These are phyloP conservation scores for Citropsis articulata DNA, from an alignment of 345 rosid species.

Conservation along the genomic window DNA sequence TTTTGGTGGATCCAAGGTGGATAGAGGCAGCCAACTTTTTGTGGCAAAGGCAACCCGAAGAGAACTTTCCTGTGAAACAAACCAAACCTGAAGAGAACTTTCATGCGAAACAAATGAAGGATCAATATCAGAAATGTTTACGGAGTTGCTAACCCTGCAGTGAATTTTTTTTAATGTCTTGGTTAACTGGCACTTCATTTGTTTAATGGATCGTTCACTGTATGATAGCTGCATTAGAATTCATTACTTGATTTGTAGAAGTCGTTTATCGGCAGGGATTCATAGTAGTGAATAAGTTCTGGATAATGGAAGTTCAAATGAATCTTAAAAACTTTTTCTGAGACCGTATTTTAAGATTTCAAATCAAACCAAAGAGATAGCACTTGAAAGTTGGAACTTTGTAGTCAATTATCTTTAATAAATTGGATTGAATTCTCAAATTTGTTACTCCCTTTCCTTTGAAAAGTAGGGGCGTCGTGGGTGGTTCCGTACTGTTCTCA, in stretches of 20 bases:
- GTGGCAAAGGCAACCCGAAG: conserved; percentile 59
- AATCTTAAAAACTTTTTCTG: neutral
- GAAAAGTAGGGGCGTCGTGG: neutral
- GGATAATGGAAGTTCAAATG: neutral
- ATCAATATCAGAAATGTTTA: neutral
- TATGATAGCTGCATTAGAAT: neutral
- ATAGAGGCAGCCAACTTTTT: conserved; percentile 53
- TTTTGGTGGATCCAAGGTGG: conserved; percentile 57
- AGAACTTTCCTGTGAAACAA: conserved; percentile 39
- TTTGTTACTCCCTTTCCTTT: neutral
- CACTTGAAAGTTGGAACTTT: neutral
- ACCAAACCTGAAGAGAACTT: conserved; percentile 46
- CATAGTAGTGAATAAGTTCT: too few species aligned
- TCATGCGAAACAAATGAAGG: conserved; percentile 22
- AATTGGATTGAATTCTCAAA: neutral
- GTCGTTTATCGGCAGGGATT: too few species aligned
- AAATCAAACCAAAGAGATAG: neutral
- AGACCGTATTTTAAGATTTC: neutral
- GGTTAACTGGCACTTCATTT: too few species aligned
- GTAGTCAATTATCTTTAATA: neutral
- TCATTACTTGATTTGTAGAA: neutral
- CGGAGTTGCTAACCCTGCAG: neutral
- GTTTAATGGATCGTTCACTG: neutral
- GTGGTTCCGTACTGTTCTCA: too few species aligned
- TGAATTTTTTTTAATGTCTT: neutral